phyloP scores from a whole-genome alignment of 768 basidiomycete genomes.

The Mycena galericulata region DNA sequence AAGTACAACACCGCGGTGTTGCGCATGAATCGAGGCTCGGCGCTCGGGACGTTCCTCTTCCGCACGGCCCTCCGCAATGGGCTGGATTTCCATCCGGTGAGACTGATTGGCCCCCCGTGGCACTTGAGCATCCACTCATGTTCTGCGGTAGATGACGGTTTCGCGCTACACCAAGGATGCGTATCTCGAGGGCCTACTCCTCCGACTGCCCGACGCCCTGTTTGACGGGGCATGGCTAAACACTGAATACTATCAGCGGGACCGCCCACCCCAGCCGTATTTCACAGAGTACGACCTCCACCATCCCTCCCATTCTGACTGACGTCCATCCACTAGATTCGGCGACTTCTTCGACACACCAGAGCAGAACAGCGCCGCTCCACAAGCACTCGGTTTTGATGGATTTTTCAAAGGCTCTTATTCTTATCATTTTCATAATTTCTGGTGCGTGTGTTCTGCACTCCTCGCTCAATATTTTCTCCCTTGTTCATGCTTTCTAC shows the following conservation, averaged over 20 bases:
- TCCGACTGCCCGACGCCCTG: constrained; percentile 89
- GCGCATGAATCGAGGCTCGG: constrained; percentile 88
- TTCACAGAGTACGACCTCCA: constrained; percentile 75
- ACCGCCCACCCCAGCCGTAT: constrained; percentile 93
- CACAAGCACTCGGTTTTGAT: constrained; percentile 86
- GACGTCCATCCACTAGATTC: constrained; percentile 62
- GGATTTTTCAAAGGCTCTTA: constrained; percentile 95
- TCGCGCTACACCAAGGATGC: constrained; percentile 88
- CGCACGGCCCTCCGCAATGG: constrained; percentile 92
- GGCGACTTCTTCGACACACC: constrained; percentile 87
- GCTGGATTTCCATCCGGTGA: constrained; percentile 87
- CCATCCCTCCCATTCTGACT: background rate
- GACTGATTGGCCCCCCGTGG: background rate
- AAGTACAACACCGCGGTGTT: constrained; percentile 96
- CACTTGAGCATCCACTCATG: background rate
- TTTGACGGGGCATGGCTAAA: constrained; percentile 97
- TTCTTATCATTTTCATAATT: constrained; percentile 95
- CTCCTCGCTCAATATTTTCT: background rate
- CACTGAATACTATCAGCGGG: constrained; percentile 88
- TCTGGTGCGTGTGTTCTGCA: constrained; percentile 66
- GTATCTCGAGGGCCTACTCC: constrained; percentile 77
- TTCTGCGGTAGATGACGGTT: constrained; percentile 71
- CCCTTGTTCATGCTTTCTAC: background rate
- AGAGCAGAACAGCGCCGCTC: constrained; percentile 74
- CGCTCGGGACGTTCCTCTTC: constrained; percentile 91